Base-by-base conservation (phyloP, 2,329 filamentous ascomycete genomes). In the Exophiala lecanii-corni region DNA sequence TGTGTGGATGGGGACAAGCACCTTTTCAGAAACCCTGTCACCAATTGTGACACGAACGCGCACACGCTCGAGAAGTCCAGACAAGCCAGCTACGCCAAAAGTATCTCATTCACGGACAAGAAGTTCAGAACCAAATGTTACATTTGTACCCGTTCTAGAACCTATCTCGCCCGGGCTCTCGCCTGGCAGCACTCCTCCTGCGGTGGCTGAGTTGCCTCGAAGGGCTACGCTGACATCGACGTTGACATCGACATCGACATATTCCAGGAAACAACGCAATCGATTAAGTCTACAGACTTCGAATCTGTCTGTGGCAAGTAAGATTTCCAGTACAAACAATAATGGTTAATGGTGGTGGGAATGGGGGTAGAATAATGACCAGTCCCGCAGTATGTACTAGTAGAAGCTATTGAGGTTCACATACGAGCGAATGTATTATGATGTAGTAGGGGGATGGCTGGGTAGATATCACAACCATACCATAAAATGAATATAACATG, bases 1-100 rank as follows among this genome's bases (percentile, higher is more conserved):
- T 40, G 38, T 55, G 6, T 56, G 50, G 53, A 23, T 54, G 42
- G 53, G 49, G 7, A 46, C 46, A 17, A 45, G 49, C 25, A 42
- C 43, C 12, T n/a, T 37, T 9, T 17, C 39, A 4, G 38, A 48
- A 15, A 34, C 28, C 2, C n/a, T 48, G 1, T 45, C 43, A 15
- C 41, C 41, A 5, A 35, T 46, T 12, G 20, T 28, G 6, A 35
- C 36, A 18, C 33, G 50, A 17, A 35, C 28, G 17, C 42, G 50
- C 13, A 39, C 36, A 19, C 39, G 49, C 20, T 51, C 49, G 9
- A 49, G 34, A 21, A 51, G 49, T 37, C 41, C 45, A 19, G 38
- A 47, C 10, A 46, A 46, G 30, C 6, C 15, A 5, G 7, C 12
- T 7, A 36, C n/a, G 16, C 33, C 13, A 36, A 26, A 23, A 25